These are phyloP conservation scores for Exophiala sp. DNA, from an alignment of 2,329 filamentous ascomycete genomes.

Conservation along the genomic window DNA sequence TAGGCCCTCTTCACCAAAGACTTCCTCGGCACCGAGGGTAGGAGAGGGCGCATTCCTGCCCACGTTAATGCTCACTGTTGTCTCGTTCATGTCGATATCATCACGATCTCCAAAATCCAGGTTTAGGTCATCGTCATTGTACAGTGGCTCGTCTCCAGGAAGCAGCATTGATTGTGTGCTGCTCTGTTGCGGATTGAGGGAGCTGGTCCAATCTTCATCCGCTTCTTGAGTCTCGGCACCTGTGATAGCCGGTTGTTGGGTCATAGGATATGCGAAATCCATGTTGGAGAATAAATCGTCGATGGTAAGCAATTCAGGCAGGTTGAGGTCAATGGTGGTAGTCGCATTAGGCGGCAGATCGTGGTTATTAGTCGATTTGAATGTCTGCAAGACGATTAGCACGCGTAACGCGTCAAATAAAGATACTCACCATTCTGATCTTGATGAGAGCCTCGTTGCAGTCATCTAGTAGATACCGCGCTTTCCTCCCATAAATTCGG, in stretches of 20 bases:
- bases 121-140: conserved; percentile 62
- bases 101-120: conserved; percentile 66
- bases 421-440: conserved; percentile 96
- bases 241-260: conserved; percentile 54
- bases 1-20: conserved; percentile 46
- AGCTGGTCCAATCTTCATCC: conserved; percentile 59
- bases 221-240: conserved; percentile 20
- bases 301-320: conserved; percentile 89
- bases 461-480: conserved; percentile 90
- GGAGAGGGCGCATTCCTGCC: conserved; percentile 76
- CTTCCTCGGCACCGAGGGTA: conserved; percentile 61
- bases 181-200: conserved; percentile 65
- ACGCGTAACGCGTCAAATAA: not conserved
- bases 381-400: conserved; percentile 60
- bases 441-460: conserved; percentile 97
- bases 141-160: conserved; percentile 42
- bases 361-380: conserved; percentile 88
- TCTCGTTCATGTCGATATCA: conserved; percentile 59
- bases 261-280: conserved; percentile 77
- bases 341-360: conserved; percentile 82
- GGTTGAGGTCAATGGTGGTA: conserved; percentile 75
- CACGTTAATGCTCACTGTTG: conserved; percentile 69
- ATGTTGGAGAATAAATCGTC: conserved; percentile 80
- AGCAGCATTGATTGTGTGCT: conserved; percentile 53
- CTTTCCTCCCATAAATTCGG: conserved; percentile 95